A percentile compares a stretch with the other conserved stretches of the same genome.
These are phyloP conservation scores for Amanita muscaria DNA, from an alignment of 768 basidiomycete species.

Conservation along the genomic window DNA sequence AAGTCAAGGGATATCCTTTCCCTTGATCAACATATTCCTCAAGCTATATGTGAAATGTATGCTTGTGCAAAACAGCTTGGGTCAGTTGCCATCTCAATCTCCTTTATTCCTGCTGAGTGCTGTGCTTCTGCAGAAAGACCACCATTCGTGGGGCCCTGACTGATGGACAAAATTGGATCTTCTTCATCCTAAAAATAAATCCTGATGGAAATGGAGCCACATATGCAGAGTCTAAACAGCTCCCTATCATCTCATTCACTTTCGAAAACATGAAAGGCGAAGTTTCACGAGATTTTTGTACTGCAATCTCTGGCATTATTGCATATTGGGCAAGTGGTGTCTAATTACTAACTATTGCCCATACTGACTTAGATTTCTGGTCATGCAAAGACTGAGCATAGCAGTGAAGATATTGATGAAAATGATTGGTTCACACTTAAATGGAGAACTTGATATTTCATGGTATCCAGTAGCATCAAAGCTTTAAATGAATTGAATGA, in stretches of 20 bases:
- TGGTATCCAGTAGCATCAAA: too few relatives aligned
- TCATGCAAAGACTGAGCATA: slow-evolving; percentile 6
- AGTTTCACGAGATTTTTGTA: slow-evolving; percentile 1
- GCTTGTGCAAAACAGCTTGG: slow-evolving; percentile 13
- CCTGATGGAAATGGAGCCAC: slow-evolving; percentile 11
- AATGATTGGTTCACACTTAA: slow-evolving; percentile 12
- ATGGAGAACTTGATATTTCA: too few relatives aligned
- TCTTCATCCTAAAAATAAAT: slow-evolving; percentile 14
- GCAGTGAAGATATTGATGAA: slow-evolving; percentile 9
- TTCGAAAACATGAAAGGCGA: neutral
- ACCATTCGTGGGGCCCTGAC: slow-evolving; percentile 14
- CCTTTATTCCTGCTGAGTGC: neutral
- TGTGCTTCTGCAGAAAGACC: slow-evolving; percentile 6
- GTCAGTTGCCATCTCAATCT: slow-evolving; percentile 4
- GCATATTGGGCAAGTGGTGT: slow-evolving; percentile 10
- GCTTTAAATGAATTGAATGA: too few relatives aligned
- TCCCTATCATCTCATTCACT: slow-evolving; percentile 1
- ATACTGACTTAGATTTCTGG: neutral
- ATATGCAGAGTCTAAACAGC: slow-evolving; percentile 7
- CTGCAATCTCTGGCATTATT: slow-evolving; percentile 14
- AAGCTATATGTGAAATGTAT: slow-evolving; percentile 14
- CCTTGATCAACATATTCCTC: slow-evolving; percentile 10
- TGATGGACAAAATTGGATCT: slow-evolving; percentile 16
- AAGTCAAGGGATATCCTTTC: slow-evolving; percentile 4
- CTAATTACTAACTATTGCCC: neutral